Base-by-base conservation (phyloP, 176 grass and related monocot species). In the Triticum turgidum region DNA sequence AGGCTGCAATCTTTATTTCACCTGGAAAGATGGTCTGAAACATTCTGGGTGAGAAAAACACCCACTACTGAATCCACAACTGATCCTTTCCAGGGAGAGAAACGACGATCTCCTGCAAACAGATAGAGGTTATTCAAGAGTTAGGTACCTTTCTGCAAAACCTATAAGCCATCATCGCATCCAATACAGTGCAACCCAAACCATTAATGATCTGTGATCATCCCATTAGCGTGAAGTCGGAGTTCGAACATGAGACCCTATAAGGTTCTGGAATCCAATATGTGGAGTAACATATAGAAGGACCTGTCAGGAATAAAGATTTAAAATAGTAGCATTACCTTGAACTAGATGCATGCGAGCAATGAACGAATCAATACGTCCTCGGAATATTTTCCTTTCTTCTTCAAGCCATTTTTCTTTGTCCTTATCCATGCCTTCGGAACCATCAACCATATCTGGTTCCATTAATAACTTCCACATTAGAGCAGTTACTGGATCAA, bases 21-120 rank as follows among this genome's bases (percentile, higher is more conserved):
- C 94, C 94, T 96, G 61, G 94, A 96, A 86, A 96, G 94, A 96
- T 96, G 94, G 87, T 96, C 94, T 15, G 91, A 91, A 82, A 96
- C 94, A 84, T 96, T 96, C 82, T 96, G 94, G 38, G 91, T 96
- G 81, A 96, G 94, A 84, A 96, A 96, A 41, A 96, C 94, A 11
- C 94, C 94, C 30, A 96, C 94, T 13, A 96, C 91, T 34, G 94
- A 96, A 78, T 93, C 91, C 32, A 96, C 91, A 85, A 96, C 91
- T 14, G 94, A 96, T 79, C 94, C 94, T 90, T 93, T 93, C 94
- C 94, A 96, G 54, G 84, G 87, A 63, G 94, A 91, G 63, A 93
- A 96, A 65, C 94, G 84, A 17, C 94, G 69, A 88, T 93, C 91
- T 17, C 94, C 94, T 96, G 75, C 30, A 90, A 63, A 85, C 9